phyloP scores from a whole-genome alignment of 2,329 filamentous ascomycete species.

The Talaromyces amestolkiae region DNA sequence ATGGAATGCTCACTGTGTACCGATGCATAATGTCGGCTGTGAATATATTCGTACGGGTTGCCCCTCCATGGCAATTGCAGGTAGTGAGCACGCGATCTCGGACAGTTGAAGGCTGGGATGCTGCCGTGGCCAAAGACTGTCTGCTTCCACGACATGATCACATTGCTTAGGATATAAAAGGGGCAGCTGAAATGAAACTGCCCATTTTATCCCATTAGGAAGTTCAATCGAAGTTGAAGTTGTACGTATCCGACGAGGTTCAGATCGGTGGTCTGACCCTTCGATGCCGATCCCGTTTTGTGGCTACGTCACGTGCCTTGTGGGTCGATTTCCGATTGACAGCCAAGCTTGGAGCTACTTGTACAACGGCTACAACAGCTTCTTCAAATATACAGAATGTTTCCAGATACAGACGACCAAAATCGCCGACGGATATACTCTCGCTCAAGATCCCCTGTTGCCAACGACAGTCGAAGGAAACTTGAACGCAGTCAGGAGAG shows the following conservation, averaged over 20 bases:
- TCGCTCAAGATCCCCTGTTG: constrained; percentile 1
- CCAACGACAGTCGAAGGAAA: constrained; percentile 21
- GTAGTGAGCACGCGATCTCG: constrained; percentile 36
- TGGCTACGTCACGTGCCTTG: background rate
- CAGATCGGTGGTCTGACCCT: background rate
- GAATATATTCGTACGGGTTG: background rate
- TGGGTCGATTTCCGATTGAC: background rate
- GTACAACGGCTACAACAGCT: background rate
- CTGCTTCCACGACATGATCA: constrained; percentile 50
- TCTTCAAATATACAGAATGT: constrained; percentile 8
- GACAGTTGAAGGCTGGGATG: constrained; percentile 35
- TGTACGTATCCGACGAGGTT: background rate
- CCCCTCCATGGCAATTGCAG: constrained; percentile 23
- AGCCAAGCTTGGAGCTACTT: background rate
- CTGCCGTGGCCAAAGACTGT: constrained; percentile 36
- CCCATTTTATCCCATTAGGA: background rate
- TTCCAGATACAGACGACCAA: constrained; percentile 17
- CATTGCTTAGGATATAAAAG: constrained; percentile 28
- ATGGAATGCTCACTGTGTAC: constrained; percentile 28
- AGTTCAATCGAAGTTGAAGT: background rate
- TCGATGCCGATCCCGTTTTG: background rate
- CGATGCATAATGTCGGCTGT: constrained; percentile 34
- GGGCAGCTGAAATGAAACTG: constrained; percentile 20
- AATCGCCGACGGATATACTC: constrained; percentile 25
- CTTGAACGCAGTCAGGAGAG: constrained; percentile 23